phyloP scores from a whole-genome alignment of 106 monocot genomes.

The Hemerocallis citrina region DNA sequence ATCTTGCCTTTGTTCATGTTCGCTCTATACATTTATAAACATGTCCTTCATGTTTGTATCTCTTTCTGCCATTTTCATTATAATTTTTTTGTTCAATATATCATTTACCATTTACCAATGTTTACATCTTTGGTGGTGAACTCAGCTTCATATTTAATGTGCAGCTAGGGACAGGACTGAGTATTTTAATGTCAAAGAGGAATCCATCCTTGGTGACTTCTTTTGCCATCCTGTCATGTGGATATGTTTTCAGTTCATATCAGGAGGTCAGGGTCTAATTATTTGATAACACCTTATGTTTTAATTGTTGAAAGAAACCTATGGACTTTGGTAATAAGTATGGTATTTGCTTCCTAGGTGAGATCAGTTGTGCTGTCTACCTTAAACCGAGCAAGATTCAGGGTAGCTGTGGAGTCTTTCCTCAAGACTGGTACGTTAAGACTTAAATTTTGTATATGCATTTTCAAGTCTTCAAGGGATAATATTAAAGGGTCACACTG shows the following conservation, averaged over 20 bases:
- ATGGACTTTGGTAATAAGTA: neutral
- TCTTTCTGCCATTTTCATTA: neutral
- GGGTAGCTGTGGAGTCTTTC: conserved; percentile 90
- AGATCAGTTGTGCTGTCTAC: conserved; percentile 93
- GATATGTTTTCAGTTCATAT: conserved; percentile 92
- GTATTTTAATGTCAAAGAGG: conserved; percentile 85
- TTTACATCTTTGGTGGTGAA: neutral
- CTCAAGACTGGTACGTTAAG: conserved; percentile 68
- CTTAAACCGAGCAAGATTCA: conserved; percentile 87
- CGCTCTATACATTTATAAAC: neutral
- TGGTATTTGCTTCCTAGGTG: conserved; percentile 39
- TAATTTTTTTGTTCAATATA: neutral
- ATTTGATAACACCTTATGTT: conserved; percentile 3
- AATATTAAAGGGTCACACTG: too few relatives aligned
- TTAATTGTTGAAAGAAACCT: neutral
- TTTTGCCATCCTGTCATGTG: conserved; percentile 85
- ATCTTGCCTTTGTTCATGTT: too few relatives aligned
- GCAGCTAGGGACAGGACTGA: conserved; percentile 90
- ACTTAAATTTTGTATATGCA: neutral
- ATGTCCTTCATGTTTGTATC: neutral
- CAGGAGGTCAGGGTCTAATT: conserved; percentile 48
- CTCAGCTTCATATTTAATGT: neutral
- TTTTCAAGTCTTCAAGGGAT: neutral
- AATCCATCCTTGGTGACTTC: conserved; percentile 82
- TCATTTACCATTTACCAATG: too few relatives aligned